phyloP scores from a whole-genome alignment of 371 early-diverging fungal species.

The Sporodiniella umbellata region DNA sequence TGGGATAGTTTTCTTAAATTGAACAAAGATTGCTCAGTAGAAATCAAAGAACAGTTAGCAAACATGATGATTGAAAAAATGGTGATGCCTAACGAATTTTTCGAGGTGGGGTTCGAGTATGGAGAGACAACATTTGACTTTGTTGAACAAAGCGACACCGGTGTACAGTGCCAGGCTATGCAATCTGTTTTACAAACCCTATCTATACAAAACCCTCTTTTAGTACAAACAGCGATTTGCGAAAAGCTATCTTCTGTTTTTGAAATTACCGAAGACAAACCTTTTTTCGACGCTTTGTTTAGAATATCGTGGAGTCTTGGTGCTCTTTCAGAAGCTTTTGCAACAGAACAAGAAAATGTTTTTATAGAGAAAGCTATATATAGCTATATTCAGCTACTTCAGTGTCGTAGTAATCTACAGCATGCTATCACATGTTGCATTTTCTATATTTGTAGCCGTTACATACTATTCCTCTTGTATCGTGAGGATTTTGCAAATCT shows the following conservation, averaged over 20 bases:
- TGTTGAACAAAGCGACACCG: conserved; percentile 97
- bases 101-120: conserved; percentile 98
- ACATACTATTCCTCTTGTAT: conserved; percentile 93
- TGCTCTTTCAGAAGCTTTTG: conserved; percentile 89
- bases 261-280: neutral
- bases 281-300: conserved; percentile 87
- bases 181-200: conserved; percentile 91
- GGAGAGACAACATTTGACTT: conserved; percentile 98
- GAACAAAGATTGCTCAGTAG: conserved; percentile 8
- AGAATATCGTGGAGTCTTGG: conserved; percentile 98
- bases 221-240: conserved; percentile 65
- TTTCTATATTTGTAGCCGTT: conserved; percentile 97
- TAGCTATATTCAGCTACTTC: conserved; percentile 86
- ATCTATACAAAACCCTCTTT: conserved; percentile 79
- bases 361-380: conserved; percentile 88
- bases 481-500: conserved; percentile 97
- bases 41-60: conserved; percentile 75
- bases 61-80: conserved; percentile 91
- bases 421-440: conserved; percentile 98
- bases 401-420: conserved; percentile 92
- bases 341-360: conserved; percentile 84
- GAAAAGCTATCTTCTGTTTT: conserved; percentile 45
- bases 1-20: conserved; percentile 76
- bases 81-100: conserved; percentile 96
- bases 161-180: conserved; percentile 96